Base-by-base conservation (phyloP, 306 rosid species). In the Glycine soja region DNA sequence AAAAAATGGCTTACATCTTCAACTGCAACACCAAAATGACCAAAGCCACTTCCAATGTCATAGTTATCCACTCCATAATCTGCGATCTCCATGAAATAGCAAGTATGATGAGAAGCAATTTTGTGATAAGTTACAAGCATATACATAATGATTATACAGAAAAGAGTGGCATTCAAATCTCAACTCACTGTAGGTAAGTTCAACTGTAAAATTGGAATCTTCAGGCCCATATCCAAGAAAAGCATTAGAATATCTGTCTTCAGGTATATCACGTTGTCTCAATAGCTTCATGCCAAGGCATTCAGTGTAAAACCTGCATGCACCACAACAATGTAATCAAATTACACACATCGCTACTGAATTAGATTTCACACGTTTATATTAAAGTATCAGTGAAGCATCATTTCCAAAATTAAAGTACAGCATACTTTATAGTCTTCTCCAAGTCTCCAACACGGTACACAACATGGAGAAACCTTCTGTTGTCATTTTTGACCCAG, bases 191-290 rank as follows among this genome's bases (percentile, higher is more conserved):
- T 91, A 91, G 48, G 97, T 93, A 84, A 95, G 98, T 83, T 95
- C 99, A 57, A 88, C 90, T 9, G 91, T 90, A 61, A 95, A 95
- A 81, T 86, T 92, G 36, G 97, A 91, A 67, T 91, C 97, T 88
- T 95, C 97, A 18, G 94, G 94, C 45, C 99, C 98, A 52, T 89
- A 95, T 82, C 98, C 98, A 82, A 95, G 98, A 85, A 95, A 95
- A 62, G 98, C 97, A 48, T 93, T 95, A 40, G 92, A 74, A 82
- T 95, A 95, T 86, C 89, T 87, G 58, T 95, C 99, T 86, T 91
- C 97, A 2, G 97, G 98, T 79, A 95, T 91, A 85, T 95, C 98
- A 32, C 97, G 93, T 69, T 86, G 90, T 81, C 98, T 86, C 83
- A 95, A 84, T 59, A 95, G 89, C 86, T 95, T 95, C 99, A 90